Percentiles rank a stretch among this genome's conserved stretches.
Evolutionary conservation across 345 rosid species (phyloP).

Genomic region (Laguncularia racemosa): DNA sequence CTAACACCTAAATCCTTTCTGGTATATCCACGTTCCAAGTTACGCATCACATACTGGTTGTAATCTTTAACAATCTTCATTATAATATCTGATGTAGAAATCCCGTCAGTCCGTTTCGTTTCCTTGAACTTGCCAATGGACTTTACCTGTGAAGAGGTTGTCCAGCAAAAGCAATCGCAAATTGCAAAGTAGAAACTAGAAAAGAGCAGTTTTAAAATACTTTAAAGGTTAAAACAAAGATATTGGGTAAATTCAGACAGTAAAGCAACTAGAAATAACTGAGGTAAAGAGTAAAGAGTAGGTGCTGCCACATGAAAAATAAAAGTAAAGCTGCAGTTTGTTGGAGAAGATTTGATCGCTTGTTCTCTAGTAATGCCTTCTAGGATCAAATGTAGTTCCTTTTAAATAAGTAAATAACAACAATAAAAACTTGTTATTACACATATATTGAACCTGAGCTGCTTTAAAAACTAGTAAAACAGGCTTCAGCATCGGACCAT

Average conservation of each 20-base stretch:
- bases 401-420: no score
- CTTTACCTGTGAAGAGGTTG: slow-evolving; percentile 30
- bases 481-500: background rate
- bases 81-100: slow-evolving; percentile 61
- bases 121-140: slow-evolving; percentile 54
- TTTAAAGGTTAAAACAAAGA: background rate
- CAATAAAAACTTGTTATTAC: no score
- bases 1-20: slow-evolving; percentile 68
- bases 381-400: no score
- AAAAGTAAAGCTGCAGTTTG: background rate
- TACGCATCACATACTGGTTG: slow-evolving; percentile 65
- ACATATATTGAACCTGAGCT: no score
- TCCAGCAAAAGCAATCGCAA: background rate
- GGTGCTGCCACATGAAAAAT: no score
- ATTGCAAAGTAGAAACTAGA: background rate
- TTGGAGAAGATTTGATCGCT: no score
- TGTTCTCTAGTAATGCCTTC: no score
- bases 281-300: no score
- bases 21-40: slow-evolving; percentile 60
- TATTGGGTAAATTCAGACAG: no score
- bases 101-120: slow-evolving; percentile 66
- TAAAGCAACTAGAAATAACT: no score
- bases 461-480: no score
- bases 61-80: slow-evolving; percentile 72
- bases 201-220: background rate